Conservation (phyloP, 2,329 filamentous ascomycete genomes). For the Aspergillus novoparasiticus region DNA sequence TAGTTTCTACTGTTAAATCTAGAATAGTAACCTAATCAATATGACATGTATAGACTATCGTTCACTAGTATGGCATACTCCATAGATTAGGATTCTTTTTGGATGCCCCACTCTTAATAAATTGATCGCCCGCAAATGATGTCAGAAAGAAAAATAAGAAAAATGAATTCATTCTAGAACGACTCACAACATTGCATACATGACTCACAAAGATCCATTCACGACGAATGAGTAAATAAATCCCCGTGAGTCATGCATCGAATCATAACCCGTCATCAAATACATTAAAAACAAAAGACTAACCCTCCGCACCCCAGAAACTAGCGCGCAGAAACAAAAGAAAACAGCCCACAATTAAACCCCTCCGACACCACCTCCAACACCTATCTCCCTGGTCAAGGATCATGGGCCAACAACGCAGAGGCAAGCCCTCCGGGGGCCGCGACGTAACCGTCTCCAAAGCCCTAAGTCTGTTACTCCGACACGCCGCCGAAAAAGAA, state of each 20-base stretch:
- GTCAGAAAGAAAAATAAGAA: neutral
- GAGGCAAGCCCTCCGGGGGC: constrained; percentile 17
- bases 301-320: neutral
- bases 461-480: constrained; percentile 52
- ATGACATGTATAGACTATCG: neutral
- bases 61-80: no score
- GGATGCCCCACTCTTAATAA: neutral
- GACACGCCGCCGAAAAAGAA: constrained; percentile 64
- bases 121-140: constrained; percentile 8
- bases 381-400: neutral
- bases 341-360: neutral
- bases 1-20: neutral
- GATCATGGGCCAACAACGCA: constrained; percentile 11
- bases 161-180: neutral
- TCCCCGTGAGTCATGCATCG: neutral
- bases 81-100: no score
- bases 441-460: constrained; percentile 45
- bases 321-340: neutral
- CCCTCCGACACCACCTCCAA: neutral
- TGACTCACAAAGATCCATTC: neutral
- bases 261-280: neutral
- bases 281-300: neutral
- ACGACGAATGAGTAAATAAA: neutral
- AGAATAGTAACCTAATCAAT: neutral
- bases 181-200: neutral